Percentiles rank a stretch among this genome's conserved stretches.
Conservation (phyloP, 2,329 filamentous ascomycete genomes). For the Fusarium liriodendri region DNA sequence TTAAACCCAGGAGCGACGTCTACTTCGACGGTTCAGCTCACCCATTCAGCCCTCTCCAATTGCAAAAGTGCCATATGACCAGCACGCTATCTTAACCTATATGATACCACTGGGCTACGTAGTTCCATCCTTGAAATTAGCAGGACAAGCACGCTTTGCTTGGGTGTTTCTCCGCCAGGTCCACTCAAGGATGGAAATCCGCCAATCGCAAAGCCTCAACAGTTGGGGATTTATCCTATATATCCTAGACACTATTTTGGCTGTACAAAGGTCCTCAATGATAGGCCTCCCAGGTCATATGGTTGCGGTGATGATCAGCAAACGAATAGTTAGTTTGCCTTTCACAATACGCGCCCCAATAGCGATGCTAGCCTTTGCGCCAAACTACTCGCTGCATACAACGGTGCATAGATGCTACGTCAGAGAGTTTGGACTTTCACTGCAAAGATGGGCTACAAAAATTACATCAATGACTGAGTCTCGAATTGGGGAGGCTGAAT, state of each 20-base stretch:
- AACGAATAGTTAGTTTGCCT: not conserved
- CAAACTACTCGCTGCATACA: not conserved
- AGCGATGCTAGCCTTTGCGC: not conserved
- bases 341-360: not conserved
- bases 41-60: no score
- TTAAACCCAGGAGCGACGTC: no score
- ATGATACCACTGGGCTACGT: not conserved
- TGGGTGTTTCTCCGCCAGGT: not conserved
- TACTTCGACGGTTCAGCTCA: not conserved
- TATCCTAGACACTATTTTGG: not conserved
- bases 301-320: not conserved
- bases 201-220: not conserved
- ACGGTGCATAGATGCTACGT: not conserved
- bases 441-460: not conserved
- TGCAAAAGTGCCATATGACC: not conserved
- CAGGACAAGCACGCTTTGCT: not conserved
- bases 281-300: not conserved
- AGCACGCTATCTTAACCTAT: not conserved
- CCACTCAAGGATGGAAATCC: not conserved
- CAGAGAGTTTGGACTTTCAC: not conserved
- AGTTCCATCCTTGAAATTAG: not conserved
- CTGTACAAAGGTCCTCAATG: not conserved
- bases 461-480: fast-evolving
- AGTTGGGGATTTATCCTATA: not conserved
- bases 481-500: not conserved